Evolutionary conservation across 2,329 filamentous ascomycete genomes (phyloP).

Genomic region (Acarospora socialis): DNA sequence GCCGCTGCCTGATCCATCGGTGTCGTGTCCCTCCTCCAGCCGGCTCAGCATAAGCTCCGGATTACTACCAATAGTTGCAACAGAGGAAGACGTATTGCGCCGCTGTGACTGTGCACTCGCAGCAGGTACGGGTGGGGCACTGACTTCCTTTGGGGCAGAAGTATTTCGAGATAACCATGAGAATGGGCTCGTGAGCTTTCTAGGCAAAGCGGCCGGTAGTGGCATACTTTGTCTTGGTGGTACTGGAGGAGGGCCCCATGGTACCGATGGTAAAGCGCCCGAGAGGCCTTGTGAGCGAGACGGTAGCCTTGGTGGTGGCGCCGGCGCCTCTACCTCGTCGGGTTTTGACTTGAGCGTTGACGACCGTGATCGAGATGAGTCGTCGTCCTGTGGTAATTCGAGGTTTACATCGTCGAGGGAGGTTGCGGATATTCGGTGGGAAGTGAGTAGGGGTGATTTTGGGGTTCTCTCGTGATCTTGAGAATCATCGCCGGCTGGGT

Average conservation of each 20-base stretch:
- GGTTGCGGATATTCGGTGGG: conserved; percentile 40
- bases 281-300: conserved; percentile 55
- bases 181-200: conserved; percentile 80
- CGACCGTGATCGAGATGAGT: conserved; percentile 21
- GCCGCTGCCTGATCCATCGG: conserved; percentile 34
- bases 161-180: conserved; percentile 65
- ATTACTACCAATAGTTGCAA: conserved; percentile 66
- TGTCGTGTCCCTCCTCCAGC: conserved; percentile 53
- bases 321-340: conserved; percentile 20
- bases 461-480: conserved; percentile 19
- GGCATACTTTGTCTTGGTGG: conserved; percentile 21
- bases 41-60: conserved; percentile 64
- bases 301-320: conserved; percentile 38
- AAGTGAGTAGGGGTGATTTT: conserved; percentile 39
- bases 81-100: conserved; percentile 66
- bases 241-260: conserved; percentile 48
- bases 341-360: conserved; percentile 22
- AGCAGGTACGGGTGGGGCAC: too few relatives aligned
- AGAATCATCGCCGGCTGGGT: conserved; percentile 13
- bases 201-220: conserved; percentile 28
- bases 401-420: conserved; percentile 55
- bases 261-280: conserved; percentile 55
- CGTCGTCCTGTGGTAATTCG: conserved; percentile 41
- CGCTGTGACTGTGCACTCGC: conserved; percentile 41
- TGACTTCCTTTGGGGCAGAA: conserved; percentile 37